A percentile compares a stretch with the other conserved stretches of the same genome.
Conservation (phyloP, 176 grass and related monocot genomes). For the maize (Zea mays) region Zm-B73-REFERENCE-NAM-5.0 NC_050104.1:125521501-125522000, state of each 20-base stretch:
- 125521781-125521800: conserved; percentile 5
- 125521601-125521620: conserved; percentile 76
- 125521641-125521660: conserved; percentile 16
- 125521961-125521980: not conserved
- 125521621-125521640: conserved; percentile 68
- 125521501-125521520: not conserved
- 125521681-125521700: not conserved
- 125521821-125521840: not conserved
- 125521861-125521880: not conserved
- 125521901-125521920: not conserved
- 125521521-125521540: not conserved
- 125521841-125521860: not conserved
- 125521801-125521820: not conserved
- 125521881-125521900: not conserved
- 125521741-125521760: not conserved
- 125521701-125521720: not conserved
- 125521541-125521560: not conserved
- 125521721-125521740: not conserved
- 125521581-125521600: conserved; percentile 68
- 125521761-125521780: not conserved
- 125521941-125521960: not conserved
- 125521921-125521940: not conserved
- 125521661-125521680: conserved; percentile 27
- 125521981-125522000: conserved; percentile 11
- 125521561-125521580: conserved; percentile 6